Percentiles rank a stretch among this genome's conserved stretches.
Evolutionary conservation across 768 basidiomycete genomes (phyloP).

Genomic region (Suillus bovinus): DNA sequence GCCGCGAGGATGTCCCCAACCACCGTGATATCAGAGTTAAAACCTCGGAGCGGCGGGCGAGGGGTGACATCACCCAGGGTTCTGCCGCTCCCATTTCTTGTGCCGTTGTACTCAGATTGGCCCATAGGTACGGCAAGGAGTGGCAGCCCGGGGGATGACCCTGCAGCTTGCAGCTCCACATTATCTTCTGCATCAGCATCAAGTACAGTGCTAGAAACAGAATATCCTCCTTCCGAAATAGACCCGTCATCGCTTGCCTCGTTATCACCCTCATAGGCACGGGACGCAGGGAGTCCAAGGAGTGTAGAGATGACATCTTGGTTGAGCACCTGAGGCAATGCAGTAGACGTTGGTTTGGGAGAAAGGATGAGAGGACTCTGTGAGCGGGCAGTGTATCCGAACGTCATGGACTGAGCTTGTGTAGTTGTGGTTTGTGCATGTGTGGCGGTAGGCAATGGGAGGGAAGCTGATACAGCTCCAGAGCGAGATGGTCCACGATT

Average conservation of each 20-base stretch:
- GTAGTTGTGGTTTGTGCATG: slow-evolving; percentile 15
- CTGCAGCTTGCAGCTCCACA: slow-evolving; percentile 27
- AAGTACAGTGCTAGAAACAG: slow-evolving; percentile 42
- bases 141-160: slow-evolving; percentile 35
- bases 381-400: slow-evolving; percentile 21
- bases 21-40: slow-evolving; percentile 33
- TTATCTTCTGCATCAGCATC: slow-evolving; percentile 32
- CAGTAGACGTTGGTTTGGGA: slow-evolving; percentile 53
- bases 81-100: slow-evolving; percentile 18
- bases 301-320: slow-evolving; percentile 70
- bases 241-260: slow-evolving; percentile 40
- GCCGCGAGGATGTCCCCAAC: slow-evolving; percentile 30
- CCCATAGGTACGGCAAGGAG: slow-evolving; percentile 29
- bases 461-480: neutral
- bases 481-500: slow-evolving; percentile 21
- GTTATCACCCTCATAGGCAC: slow-evolving; percentile 57
- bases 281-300: slow-evolving; percentile 50
- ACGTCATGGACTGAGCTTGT: slow-evolving; percentile 11
- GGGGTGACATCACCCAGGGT: slow-evolving; percentile 61
- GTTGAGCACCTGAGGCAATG: slow-evolving; percentile 65
- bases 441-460: slow-evolving; percentile 22
- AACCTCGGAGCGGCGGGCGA: slow-evolving; percentile 43
- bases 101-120: slow-evolving; percentile 18
- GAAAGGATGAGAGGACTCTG: slow-evolving; percentile 46
- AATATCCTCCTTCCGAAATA: slow-evolving; percentile 40